Percentiles rank a stretch among this genome's conserved stretches.
Conservation (phyloP, 176 grass and related monocot genomes). For the Themeda triandra region DNA sequence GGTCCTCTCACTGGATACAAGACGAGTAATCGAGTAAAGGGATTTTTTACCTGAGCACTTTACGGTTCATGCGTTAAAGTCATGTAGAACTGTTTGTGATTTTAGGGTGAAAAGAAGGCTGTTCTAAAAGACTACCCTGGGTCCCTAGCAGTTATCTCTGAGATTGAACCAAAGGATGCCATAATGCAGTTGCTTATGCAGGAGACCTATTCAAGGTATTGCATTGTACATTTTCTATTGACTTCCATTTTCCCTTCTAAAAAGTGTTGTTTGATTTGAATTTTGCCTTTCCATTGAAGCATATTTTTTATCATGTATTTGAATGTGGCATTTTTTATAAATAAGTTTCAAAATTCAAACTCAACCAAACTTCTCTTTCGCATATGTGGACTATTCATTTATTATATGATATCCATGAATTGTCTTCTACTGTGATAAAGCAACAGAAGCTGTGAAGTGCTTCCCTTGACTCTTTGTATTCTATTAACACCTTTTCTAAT, state of each 20-base stretch:
- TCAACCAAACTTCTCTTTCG: neutral
- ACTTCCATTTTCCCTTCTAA: neutral
- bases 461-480: neutral
- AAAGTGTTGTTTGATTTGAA: neutral
- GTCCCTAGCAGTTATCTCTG: constrained; percentile 67
- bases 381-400: neutral
- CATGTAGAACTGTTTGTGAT: constrained; percentile 17
- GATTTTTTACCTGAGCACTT: constrained; percentile 6
- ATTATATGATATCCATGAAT: neutral
- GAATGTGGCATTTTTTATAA: neutral
- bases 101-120: constrained; percentile 42
- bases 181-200: constrained; percentile 79
- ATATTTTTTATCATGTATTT: neutral
- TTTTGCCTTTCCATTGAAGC: neutral
- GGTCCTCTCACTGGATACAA: neutral
- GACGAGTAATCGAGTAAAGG: neutral
- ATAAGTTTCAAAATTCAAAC: constrained; percentile 9
- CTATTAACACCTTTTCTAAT: neutral
- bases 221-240: neutral
- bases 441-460: constrained; percentile 3
- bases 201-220: constrained; percentile 90
- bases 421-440: neutral
- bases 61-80: neutral
- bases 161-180: constrained; percentile 68
- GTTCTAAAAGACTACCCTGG: constrained; percentile 37